Conservation (phyloP, 352 stramenopile species). For the Discostella stelligera region DNA sequence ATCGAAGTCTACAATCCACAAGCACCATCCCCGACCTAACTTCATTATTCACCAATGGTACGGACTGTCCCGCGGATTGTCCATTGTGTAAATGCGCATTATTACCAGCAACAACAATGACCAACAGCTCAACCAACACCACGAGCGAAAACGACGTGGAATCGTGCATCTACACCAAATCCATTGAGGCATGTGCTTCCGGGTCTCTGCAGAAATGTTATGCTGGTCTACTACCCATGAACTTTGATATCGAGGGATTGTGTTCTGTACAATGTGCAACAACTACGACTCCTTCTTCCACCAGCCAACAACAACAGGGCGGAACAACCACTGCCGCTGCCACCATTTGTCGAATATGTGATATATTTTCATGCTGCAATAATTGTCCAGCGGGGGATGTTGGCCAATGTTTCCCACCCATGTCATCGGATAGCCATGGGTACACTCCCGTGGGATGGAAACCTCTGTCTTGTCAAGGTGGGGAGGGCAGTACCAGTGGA, state of each 20-base stretch:
- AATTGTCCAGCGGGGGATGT: slow-evolving; percentile 4
- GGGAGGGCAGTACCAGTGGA: background rate
- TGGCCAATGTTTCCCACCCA: slow-evolving; percentile 10
- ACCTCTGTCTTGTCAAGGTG: background rate
- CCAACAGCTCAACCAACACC: too few species aligned
- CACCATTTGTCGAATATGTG: slow-evolving; percentile 16
- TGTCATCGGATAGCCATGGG: background rate
- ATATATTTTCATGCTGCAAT: slow-evolving; percentile 18
- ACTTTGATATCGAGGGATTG: slow-evolving; percentile 16
- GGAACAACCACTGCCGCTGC: background rate
- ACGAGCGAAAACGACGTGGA: background rate
- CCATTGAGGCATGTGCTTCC: slow-evolving; percentile 18
- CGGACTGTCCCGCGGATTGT: slow-evolving; percentile 9
- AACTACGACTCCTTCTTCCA: background rate
- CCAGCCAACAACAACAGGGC: background rate
- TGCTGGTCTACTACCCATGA: background rate
- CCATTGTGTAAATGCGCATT: slow-evolving; percentile 18
- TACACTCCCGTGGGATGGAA: slow-evolving; percentile 20
- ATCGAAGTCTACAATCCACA: background rate
- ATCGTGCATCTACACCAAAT: slow-evolving; percentile 10
- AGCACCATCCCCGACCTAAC: background rate
- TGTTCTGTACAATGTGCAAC: slow-evolving; percentile 14
- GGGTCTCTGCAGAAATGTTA: slow-evolving; percentile 10
- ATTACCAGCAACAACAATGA: background rate
- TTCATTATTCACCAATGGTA: background rate